Base-by-base conservation (phyloP, 2,329 filamentous ascomycete species). In the Immersiporthe knoxdaviesiana region DNA sequence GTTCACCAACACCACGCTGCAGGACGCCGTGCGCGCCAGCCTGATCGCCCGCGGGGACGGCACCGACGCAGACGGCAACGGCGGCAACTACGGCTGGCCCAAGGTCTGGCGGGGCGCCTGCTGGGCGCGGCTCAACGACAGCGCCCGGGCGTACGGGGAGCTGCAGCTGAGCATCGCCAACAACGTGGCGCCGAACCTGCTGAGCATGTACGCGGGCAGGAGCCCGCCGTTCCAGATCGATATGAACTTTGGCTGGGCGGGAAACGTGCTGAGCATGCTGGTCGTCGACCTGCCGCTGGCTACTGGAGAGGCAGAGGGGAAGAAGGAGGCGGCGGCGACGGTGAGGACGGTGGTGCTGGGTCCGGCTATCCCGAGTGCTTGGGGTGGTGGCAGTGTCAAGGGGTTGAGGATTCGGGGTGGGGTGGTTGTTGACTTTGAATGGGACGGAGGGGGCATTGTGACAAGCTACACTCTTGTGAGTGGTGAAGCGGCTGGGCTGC, bases 31-130 rank as follows among this genome's bases (percentile, higher is more conserved):
- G 1, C 75, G 74, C 6, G 81, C 80, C 0, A 83, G 83, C 0
- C 79, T 89, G 0, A 74, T 79, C 0, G 60, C 41, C 7, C 35
- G 70, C 12, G 70, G 67, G 16, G 67, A 71, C 50, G 70, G 70
- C 5, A 69, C 70, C 16, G 47, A 54, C 11, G 32, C 56, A 1
- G 70, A 71, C 32, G 70, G 70, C 3, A 44, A 67, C 4, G 67
- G 67, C 5, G 70, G 70, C 2, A 85, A 88, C 71, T 80, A 85
- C 0, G 86, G 86, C 0, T 88, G 86, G 87, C 84, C 81, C 24
- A 88, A 88, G 70, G 83, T 88, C 0, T 88, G 86, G 86, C 82
- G 87, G 0, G 76, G 82, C 0, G 85, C 86, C 0, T 87, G 84
- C 75, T 88, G 86, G 85, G 85, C 85, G 0, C 76, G 84, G 0